These are phyloP conservation scores for Leersia perrieri DNA, from an alignment of 176 grass and related monocot species.

Conservation along the genomic window DNA sequence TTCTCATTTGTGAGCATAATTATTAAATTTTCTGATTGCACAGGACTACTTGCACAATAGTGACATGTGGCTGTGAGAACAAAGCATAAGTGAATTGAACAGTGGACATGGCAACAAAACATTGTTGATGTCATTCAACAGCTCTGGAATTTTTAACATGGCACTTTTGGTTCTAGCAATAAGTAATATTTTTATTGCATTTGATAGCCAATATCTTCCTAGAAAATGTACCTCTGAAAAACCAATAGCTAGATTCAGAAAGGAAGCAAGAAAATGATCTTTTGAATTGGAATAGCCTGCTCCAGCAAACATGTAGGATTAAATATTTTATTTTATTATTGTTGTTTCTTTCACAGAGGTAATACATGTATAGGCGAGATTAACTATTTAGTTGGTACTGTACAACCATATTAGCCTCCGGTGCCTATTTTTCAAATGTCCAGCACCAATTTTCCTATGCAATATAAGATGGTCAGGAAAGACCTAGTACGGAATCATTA, in stretches of 20 bases:
- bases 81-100: background rate
- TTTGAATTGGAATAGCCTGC: background rate
- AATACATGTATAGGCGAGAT: background rate
- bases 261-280: background rate
- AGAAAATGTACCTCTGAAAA: background rate
- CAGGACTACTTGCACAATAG: background rate
- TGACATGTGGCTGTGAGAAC: background rate
- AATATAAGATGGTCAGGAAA: background rate
- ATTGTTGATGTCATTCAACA: background rate
- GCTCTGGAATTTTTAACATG: background rate
- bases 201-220: background rate
- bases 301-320: background rate
- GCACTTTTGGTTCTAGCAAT: constrained; percentile 1
- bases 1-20: background rate
- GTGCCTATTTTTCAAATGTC: background rate
- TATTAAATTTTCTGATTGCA: background rate
- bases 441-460: background rate
- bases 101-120: background rate
- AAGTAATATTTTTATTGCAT: background rate
- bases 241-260: background rate
- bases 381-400: background rate
- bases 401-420: background rate
- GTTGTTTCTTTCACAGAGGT: background rate
- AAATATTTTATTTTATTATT: background rate
- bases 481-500: background rate